Evolutionary conservation across 495 filamentous ascomycete genomes (phyloP).

Genomic region (Venustampulla echinocandica): DNA sequence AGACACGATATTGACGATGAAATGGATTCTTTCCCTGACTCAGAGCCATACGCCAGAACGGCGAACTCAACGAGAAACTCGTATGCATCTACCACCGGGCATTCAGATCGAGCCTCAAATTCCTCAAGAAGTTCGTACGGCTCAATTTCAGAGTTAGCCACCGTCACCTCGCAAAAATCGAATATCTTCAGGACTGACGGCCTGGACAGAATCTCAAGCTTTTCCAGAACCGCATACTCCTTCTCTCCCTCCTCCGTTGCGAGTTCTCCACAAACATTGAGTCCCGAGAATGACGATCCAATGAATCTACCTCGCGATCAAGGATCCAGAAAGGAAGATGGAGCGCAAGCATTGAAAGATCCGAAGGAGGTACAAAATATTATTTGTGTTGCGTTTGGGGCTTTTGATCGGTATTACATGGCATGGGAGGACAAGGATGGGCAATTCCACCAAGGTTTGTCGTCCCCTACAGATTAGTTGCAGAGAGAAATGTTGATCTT

Average conservation of each 20-base stretch:
- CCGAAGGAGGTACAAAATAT: conserved; percentile 9
- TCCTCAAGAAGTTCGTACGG: conserved; percentile 10
- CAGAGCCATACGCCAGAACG: no score
- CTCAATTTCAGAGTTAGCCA: neutral
- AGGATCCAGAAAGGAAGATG: neutral
- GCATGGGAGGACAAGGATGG: conserved; percentile 13
- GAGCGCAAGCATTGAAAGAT: neutral
- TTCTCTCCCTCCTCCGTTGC: conserved; percentile 2
- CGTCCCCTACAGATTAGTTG: neutral
- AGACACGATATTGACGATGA: no score
- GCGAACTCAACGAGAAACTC: conserved; percentile 6
- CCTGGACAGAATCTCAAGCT: conserved; percentile 6
- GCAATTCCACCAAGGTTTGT: conserved; percentile 12
- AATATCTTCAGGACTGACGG: conserved; percentile 5
- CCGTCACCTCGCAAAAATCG: conserved; percentile 1
- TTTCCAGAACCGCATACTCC: conserved; percentile 6
- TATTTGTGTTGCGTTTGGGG: conserved; percentile 14
- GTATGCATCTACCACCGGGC: conserved; percentile 10
- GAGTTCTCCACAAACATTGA: neutral
- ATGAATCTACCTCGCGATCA: neutral
- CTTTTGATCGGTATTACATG: conserved; percentile 16
- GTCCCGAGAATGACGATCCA: neutral
- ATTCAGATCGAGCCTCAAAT: neutral
- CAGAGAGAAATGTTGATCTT: neutral
- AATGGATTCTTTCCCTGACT: conserved; percentile 7